Evolutionary conservation across 2,329 filamentous ascomycete species (phyloP).

Genomic region (Fusarium sp.): DNA sequence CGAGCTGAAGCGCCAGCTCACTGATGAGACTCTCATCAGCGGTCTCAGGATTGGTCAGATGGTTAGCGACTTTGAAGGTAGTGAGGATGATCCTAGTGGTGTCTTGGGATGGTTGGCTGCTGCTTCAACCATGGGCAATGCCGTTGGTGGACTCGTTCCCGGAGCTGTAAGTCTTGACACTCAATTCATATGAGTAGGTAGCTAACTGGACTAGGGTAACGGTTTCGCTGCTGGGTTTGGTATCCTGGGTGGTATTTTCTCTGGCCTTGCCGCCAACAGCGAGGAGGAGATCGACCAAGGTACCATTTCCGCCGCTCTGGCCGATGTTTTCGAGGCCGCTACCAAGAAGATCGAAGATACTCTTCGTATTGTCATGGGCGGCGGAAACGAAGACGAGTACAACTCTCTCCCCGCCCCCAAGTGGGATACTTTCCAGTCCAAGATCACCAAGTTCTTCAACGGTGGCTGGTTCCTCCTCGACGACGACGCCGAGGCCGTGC

Average conservation of each 20-base stretch:
- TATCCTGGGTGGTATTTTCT: constrained; percentile 10
- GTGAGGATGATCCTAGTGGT: constrained; percentile 4
- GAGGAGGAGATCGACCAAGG: constrained; percentile 20
- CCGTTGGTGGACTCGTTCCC: constrained; percentile 1
- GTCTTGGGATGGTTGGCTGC: constrained; percentile 22
- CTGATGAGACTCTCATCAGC: neutral
- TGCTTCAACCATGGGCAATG: constrained; percentile 2
- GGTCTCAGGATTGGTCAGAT: constrained; percentile 14
- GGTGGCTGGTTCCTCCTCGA: constrained; percentile 30
- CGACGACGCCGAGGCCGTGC: constrained; percentile 13
- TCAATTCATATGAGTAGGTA: rapidly evolving
- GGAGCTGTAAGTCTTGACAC: neutral
- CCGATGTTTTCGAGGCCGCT: neutral
- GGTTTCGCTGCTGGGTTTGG: neutral
- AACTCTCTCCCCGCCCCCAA: constrained; percentile 12
- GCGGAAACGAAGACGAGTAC: constrained; percentile 4
- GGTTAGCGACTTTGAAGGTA: constrained; percentile 8
- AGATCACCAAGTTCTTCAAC: constrained; percentile 34
- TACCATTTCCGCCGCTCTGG: neutral
- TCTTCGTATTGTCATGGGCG: constrained; percentile 20
- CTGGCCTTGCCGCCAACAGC: neutral
- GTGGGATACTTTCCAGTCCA: constrained; percentile 16
- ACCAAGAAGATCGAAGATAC: neutral
- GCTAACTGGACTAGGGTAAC: neutral
- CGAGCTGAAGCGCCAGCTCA: neutral